phyloP scores from a whole-genome alignment of 768 basidiomycete species.

The Pleurotus djamor region DNA sequence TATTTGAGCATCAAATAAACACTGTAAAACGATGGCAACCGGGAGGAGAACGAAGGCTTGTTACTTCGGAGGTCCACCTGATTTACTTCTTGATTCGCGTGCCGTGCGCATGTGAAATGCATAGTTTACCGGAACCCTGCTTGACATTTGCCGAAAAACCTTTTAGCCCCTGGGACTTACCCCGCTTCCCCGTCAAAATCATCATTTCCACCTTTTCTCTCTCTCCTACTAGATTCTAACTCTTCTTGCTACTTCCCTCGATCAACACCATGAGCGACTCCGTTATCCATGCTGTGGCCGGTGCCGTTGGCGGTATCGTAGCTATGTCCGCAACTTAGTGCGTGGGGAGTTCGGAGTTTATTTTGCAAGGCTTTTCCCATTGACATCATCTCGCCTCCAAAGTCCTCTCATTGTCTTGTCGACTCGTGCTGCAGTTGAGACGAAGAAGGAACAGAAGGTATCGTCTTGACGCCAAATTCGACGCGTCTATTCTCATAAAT shows the following conservation, averaged over 20 bases:
- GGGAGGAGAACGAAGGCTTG: no score
- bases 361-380: not conserved
- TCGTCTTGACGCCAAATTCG: not conserved
- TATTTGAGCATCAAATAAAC: no score
- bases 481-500: not conserved
- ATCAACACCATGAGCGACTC: constrained; percentile 66
- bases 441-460: constrained; percentile 77
- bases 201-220: not conserved
- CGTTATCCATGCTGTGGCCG: constrained; percentile 82
- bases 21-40: no score
- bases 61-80: not conserved
- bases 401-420: constrained; percentile 93
- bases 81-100: constrained; percentile 1
- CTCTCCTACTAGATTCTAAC: not conserved
- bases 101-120: constrained; percentile 16
- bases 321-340: constrained; percentile 93
- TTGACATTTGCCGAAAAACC: not conserved
- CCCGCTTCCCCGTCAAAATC: not conserved
- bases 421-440: constrained; percentile 90
- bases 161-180: not conserved
- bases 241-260: constrained; percentile 46
- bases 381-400: constrained; percentile 1
- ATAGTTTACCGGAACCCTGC: not conserved
- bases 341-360: constrained; percentile 18
- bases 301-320: constrained; percentile 84